Conservation (phyloP, 441 rosid species). For the Populus hybrid region DNA sequence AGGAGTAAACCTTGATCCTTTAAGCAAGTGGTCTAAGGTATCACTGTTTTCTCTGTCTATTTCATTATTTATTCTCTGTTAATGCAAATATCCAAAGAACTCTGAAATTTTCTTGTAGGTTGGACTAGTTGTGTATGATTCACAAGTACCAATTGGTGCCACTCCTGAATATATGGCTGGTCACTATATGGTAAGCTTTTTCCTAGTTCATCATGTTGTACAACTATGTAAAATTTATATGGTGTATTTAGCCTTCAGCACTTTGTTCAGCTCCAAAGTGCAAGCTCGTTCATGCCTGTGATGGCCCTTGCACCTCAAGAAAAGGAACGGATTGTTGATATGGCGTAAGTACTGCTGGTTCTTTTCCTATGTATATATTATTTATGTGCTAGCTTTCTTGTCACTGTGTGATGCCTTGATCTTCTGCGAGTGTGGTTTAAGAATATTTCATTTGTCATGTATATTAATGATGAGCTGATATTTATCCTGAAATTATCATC, state of each 20-base stretch:
- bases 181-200: conserved; percentile 60
- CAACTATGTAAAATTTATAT: not conserved
- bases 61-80: not conserved
- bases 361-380: not conserved
- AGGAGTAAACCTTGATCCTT: conserved; percentile 90
- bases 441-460: not conserved
- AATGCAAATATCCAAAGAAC: not conserved
- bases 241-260: conserved; percentile 4
- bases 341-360: conserved; percentile 69
- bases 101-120: conserved; percentile 44
- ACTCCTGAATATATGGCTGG: conserved; percentile 98
- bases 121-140: conserved; percentile 86
- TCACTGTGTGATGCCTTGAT: not conserved
- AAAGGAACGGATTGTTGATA: conserved; percentile 78
- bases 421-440: not conserved
- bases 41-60: not conserved
- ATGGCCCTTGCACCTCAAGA: conserved; percentile 99
- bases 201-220: conserved; percentile 4
- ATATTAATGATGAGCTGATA: not conserved
- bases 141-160: conserved; percentile 97
- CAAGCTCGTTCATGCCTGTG: conserved; percentile 94
- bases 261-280: conserved; percentile 75
- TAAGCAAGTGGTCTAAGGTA: conserved; percentile 98
- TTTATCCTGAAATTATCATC: not conserved
- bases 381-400: conserved; percentile 3